A percentile compares a stretch with the other conserved stretches of the same genome.
These are phyloP conservation scores for Picochlorum costavermella DNA, from an alignment of 139 green algal genomes.

Conservation along the genomic window DNA sequence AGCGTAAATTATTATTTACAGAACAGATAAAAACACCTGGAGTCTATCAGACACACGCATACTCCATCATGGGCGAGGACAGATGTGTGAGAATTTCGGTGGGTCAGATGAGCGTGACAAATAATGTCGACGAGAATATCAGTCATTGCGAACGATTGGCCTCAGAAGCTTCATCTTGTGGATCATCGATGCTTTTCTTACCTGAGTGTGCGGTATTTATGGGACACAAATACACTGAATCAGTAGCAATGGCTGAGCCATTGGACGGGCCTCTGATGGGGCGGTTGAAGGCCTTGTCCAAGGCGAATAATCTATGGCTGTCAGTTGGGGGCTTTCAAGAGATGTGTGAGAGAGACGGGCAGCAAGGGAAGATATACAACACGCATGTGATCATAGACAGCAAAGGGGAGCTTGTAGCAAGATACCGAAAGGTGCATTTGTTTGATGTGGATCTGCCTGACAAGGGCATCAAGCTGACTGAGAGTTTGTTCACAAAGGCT, in stretches of 20 bases:
- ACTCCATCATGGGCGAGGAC: no score
- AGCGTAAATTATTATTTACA: no score
- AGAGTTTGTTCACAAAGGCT: constrained; percentile 60
- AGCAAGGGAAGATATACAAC: constrained; percentile 65
- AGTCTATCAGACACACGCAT: no score
- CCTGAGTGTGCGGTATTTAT: constrained; percentile 93
- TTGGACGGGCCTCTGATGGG: constrained; percentile 44
- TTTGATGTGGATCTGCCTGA: constrained; percentile 86
- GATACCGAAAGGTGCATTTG: constrained; percentile 83
- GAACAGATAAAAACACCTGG: no score
- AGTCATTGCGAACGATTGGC: constrained; percentile 40
- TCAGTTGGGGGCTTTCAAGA: constrained; percentile 87
- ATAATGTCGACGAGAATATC: constrained; percentile 44
- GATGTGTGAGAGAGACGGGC: constrained; percentile 11
- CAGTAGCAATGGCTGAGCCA: constrained; percentile 54
- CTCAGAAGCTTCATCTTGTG: constrained; percentile 26
- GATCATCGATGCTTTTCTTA: constrained; percentile 78
- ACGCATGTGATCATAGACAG: constrained; percentile 75
- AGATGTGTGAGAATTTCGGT: constrained; percentile 44
- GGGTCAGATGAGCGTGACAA: constrained; percentile 63
- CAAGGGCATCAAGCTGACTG: constrained; percentile 69
- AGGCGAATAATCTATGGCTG: constrained; percentile 68
- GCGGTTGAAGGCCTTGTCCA: constrained; percentile 66
- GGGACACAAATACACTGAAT: constrained; percentile 42
- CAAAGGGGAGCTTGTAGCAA: constrained; percentile 33